Conservation (phyloP, 1,139 yeast species). For the Sugiyamaella sp. region DNA sequence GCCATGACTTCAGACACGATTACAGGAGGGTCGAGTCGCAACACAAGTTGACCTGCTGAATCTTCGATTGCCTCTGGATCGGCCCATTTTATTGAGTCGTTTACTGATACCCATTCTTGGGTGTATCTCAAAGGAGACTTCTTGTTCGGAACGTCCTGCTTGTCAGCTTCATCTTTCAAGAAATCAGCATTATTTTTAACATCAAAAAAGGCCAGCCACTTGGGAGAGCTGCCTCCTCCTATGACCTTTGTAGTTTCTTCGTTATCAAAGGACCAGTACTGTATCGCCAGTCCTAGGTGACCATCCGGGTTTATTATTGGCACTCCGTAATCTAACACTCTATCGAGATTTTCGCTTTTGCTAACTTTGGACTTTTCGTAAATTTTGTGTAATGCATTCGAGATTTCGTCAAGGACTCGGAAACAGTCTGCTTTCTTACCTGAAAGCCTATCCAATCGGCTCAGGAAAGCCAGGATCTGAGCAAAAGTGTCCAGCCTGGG, state of each 20-base stretch:
- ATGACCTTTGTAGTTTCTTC: conserved; percentile 8
- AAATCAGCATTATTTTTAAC: neutral
- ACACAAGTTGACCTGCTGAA: conserved; percentile 38
- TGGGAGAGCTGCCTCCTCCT: neutral
- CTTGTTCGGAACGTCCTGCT: neutral
- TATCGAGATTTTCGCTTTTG: conserved; percentile 9
- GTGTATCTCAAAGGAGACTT: conserved; percentile 31
- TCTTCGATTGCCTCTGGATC: conserved; percentile 35
- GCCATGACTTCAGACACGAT: conserved; percentile 35
- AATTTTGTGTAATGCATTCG: conserved; percentile 37
- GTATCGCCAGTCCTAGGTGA: conserved; percentile 40
- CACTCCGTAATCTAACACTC: conserved; percentile 33
- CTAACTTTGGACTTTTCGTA: conserved; percentile 23
- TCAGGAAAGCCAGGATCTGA: conserved; percentile 37
- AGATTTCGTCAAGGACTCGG: conserved; percentile 39
- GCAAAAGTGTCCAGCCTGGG: conserved; percentile 40
- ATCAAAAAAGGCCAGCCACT: conserved; percentile 19
- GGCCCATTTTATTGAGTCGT: conserved; percentile 28
- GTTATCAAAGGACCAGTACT: conserved; percentile 36
- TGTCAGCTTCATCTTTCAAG: neutral
- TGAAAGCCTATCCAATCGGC: conserved; percentile 41
- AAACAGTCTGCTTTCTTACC: conserved; percentile 41
- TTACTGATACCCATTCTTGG: conserved; percentile 36
- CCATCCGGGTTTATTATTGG: conserved; percentile 38
- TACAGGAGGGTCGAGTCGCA: conserved; percentile 41